phyloP scores from a whole-genome alignment of 495 filamentous ascomycete species.

The Penicilliopsis zonata region DNA sequence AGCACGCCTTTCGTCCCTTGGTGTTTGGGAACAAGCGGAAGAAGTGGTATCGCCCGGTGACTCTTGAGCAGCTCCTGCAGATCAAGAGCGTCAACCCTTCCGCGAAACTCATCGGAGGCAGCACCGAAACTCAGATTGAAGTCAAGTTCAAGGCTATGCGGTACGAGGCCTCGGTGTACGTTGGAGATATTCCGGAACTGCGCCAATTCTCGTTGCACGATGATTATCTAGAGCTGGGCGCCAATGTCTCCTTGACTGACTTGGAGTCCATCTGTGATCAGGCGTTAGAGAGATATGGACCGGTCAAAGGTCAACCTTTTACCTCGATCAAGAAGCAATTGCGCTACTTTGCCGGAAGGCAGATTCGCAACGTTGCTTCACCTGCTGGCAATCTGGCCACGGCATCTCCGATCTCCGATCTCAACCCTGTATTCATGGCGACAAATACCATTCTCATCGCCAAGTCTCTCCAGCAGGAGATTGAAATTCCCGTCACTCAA shows the following conservation, averaged over 20 bases:
- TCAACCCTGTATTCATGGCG: constrained; percentile 91
- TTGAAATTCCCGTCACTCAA: constrained; percentile 75
- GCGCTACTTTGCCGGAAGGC: constrained; percentile 86
- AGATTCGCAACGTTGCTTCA: constrained; percentile 94
- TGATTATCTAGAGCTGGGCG: constrained; percentile 75
- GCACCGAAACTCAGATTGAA: constrained; percentile 95
- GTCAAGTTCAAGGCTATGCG: constrained; percentile 95
- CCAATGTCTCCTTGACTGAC: constrained; percentile 83
- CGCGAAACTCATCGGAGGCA: constrained; percentile 91
- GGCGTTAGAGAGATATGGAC: constrained; percentile 72
- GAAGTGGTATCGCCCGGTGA: constrained; percentile 85
- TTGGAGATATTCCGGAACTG: constrained; percentile 87
- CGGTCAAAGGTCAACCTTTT: constrained; percentile 50
- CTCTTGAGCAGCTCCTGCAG: constrained; percentile 73
- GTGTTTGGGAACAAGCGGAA: constrained; percentile 92
- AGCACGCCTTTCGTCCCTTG: constrained; percentile 69
- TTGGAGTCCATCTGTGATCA: constrained; percentile 48
- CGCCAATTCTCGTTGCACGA: constrained; percentile 67
- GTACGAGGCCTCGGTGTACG: constrained; percentile 80
- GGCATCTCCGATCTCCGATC: constrained; percentile 89
- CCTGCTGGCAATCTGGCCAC: constrained; percentile 93
- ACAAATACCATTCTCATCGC: constrained; percentile 71
- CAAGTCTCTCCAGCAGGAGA: constrained; percentile 56
- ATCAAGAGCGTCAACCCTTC: constrained; percentile 79
- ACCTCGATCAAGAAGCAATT: constrained; percentile 37